phyloP scores from a whole-genome alignment of 2,329 filamentous ascomycete species.

The Mariannaea sp. region DNA sequence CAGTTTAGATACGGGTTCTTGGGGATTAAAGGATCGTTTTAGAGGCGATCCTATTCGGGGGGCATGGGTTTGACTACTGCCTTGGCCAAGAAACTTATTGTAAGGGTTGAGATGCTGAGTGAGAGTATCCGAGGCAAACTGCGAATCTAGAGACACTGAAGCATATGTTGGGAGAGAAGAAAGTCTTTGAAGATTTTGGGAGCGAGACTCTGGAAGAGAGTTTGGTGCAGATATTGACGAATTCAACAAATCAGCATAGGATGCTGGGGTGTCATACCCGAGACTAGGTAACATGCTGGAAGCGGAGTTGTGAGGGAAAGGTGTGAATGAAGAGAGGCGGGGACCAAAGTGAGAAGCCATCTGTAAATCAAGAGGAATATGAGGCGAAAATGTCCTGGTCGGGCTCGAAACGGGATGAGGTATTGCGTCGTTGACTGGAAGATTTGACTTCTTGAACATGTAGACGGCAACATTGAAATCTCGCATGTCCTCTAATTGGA shows the following conservation, averaged over 20 bases:
- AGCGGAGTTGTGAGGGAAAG: slow-evolving; percentile 3
- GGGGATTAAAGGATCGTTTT: slow-evolving; percentile 24
- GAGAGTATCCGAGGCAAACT: slow-evolving; percentile 1
- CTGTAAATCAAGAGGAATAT: not conserved
- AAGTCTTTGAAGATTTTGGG: slow-evolving; percentile 18
- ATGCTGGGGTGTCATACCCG: slow-evolving; percentile 8
- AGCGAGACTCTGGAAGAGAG: not conserved
- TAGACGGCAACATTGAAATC: slow-evolving; percentile 43
- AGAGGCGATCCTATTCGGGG: slow-evolving; percentile 39
- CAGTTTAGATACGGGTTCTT: not conserved
- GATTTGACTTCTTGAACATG: slow-evolving; percentile 41
- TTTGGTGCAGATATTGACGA: slow-evolving; percentile 2
- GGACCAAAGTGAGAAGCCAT: slow-evolving; percentile 22
- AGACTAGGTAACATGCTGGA: not conserved
- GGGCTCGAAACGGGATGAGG: slow-evolving; percentile 2
- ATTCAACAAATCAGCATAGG: slow-evolving; percentile 26
- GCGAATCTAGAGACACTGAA: not conserved
- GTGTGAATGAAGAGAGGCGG: slow-evolving; percentile 37
- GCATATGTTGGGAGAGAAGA: slow-evolving; percentile 18
- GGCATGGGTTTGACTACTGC: slow-evolving; percentile 19
- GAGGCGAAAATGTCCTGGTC: not conserved
- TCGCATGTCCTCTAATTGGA: slow-evolving; percentile 38
- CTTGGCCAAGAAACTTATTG: slow-evolving; percentile 25
- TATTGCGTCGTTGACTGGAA: slow-evolving; percentile 32
- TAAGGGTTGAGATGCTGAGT: slow-evolving; percentile 33